Evolutionary conservation across 2,329 filamentous ascomycete species (phyloP).

Genomic region (Cladophialophora chaetospira): DNA sequence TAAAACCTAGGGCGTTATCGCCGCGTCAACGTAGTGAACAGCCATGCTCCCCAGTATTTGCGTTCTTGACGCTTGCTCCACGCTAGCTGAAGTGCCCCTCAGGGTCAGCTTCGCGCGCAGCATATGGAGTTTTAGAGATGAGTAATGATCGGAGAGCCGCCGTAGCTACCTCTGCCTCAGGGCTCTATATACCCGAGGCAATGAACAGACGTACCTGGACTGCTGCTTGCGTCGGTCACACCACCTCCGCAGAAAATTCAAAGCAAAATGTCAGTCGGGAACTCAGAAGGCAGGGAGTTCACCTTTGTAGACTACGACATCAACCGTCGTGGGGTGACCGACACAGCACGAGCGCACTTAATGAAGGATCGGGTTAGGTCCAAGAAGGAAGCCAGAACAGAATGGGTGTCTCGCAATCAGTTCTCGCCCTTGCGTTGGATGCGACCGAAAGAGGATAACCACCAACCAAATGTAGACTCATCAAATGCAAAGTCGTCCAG

Average conservation of each 20-base stretch:
- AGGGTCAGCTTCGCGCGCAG: background rate
- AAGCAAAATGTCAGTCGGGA: constrained; percentile 16
- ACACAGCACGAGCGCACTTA: constrained; percentile 23
- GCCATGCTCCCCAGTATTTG: background rate
- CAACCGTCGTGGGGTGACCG: constrained; percentile 25
- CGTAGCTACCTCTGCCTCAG: background rate
- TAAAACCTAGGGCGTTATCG: background rate
- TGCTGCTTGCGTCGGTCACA: background rate
- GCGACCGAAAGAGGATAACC: constrained; percentile 22
- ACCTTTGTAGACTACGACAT: constrained; percentile 30
- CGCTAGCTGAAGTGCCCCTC: background rate
- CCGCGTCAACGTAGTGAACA: background rate
- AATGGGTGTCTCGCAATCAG: constrained; percentile 26
- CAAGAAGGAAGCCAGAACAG: constrained; percentile 22
- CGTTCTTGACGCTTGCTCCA: background rate
- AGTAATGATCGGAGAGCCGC: constrained; percentile 9
- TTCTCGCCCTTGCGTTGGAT: constrained; percentile 26
- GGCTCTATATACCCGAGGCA: constrained; percentile 16
- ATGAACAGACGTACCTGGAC: background rate
- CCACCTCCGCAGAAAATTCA: background rate
- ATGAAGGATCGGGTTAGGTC: constrained; percentile 27
- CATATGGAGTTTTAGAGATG: constrained; percentile 4
- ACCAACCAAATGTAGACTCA: constrained; percentile 6
- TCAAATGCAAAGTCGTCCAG: background rate
- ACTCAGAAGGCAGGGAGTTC: constrained; percentile 15